A percentile compares a stretch with the other conserved stretches of the same genome.
Evolutionary conservation across 176 grass and related monocot genomes (phyloP).

Genomic region (Pharus latifolius): DNA sequence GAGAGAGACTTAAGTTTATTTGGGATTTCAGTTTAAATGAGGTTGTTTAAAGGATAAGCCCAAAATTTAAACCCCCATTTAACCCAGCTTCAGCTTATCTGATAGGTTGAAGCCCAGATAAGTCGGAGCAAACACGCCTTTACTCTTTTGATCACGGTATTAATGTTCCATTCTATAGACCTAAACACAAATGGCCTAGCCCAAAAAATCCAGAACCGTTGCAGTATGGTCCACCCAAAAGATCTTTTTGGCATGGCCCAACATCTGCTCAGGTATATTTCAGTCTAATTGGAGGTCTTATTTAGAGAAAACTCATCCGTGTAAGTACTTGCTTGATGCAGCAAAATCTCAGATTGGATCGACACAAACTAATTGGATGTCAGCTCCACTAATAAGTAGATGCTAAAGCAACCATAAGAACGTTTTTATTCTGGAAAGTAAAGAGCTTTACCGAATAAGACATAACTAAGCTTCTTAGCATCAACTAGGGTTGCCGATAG

Average conservation of each 20-base stretch:
- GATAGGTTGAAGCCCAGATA: too few relatives aligned
- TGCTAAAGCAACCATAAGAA: neutral
- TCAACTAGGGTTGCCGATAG: slow-evolving; percentile 92
- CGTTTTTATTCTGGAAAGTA: neutral
- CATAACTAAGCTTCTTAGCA: slow-evolving; percentile 86
- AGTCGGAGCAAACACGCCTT: too few relatives aligned
- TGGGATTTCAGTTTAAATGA: too few relatives aligned
- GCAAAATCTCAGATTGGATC: neutral
- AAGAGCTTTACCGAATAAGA: slow-evolving; percentile 62
- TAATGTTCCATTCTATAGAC: neutral
- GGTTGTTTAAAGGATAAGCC: too few relatives aligned
- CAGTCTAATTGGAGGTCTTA: neutral
- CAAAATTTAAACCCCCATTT: too few relatives aligned
- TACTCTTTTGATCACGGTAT: neutral
- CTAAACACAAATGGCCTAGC: neutral
- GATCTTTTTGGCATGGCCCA: neutral
- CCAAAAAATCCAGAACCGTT: neutral
- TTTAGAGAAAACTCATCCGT: neutral
- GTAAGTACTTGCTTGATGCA: neutral
- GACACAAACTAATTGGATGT: neutral
- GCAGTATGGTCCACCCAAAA: neutral
- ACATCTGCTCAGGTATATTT: neutral
- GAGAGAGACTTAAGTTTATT: too few relatives aligned
- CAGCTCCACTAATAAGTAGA: neutral
- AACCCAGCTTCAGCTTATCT: too few relatives aligned